Evolutionary conservation across 352 stramenopile species (phyloP), one percentile per base, ranked within the genome.

Genomic region (Phytophthora brassicae): DNA sequence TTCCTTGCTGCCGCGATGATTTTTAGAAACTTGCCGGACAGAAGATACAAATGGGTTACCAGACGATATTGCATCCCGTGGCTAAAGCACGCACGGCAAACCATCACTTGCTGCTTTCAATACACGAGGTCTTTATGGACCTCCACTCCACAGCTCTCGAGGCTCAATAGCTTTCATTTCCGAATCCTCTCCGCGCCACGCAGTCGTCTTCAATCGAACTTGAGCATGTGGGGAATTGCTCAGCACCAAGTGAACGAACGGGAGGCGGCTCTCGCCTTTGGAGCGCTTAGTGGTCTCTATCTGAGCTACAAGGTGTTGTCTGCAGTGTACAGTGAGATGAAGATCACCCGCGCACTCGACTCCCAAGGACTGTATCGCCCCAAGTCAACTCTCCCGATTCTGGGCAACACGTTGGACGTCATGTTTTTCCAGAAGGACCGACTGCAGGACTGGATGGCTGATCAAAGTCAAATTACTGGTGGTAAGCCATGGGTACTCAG

Each of bases 391-490:
- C 55, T 79, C 23, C 71, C 71, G 35, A 64, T 79, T 39, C 56
- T 79, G 35, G 71, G 71, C 46, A 79, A 79, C 56, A 72, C 64
- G 9, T 56, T 79, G 1, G 68, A 77, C 54, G 56, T 79, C 43
- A 69, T 76, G 65, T 66, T 70, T 35, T 70, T 69, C 53, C 64
- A 74, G 47, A 76, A 65, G 39, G 44, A 74, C 33, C 74, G 75
- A 6, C 51, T 89, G 23, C 74, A 87, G 48, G 80, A 87, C 64
- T 88, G 77, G 80, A 70, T 89, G 42, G 38, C 74, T 5, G 75
- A 89, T 19, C 68, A 89, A 50, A 79, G 66, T 47, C 31, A 75
- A 12, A 66, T 71, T 2, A 68, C 51, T 23, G 55, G 67, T 1
- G 69, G 74, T 39, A 77, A 70, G 20, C 73, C 77, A 2, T 89